A percentile compares a stretch with the other conserved stretches of the same genome.
Conservation (phyloP, 2,329 filamentous ascomycete species). For the Lasiodiplodia sp. region DNA sequence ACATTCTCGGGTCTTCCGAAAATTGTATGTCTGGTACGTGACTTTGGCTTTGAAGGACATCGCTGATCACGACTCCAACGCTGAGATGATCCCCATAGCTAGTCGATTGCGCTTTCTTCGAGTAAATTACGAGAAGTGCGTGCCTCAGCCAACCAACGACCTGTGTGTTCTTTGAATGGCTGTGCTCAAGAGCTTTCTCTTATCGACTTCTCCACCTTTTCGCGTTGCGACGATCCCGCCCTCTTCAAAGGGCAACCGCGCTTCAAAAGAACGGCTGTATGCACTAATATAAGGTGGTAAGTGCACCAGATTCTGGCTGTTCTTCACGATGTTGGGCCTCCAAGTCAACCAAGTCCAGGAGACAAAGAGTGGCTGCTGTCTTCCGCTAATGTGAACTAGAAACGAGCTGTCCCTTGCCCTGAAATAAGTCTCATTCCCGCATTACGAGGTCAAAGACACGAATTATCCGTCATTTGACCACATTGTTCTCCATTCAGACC, state of each 20-base stretch:
- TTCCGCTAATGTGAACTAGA: background rate
- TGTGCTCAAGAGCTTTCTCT: background rate
- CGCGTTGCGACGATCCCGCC: background rate
- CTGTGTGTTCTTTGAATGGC: background rate
- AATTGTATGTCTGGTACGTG: background rate
- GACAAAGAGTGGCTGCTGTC: background rate
- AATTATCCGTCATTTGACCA: background rate
- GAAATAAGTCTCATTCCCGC: background rate
- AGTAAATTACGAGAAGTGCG: background rate
- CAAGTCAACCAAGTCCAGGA: background rate
- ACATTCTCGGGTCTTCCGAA: fast-evolving
- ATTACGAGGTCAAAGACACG: fast-evolving
- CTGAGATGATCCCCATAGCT: background rate
- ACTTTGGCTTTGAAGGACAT: background rate
- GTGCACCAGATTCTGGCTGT: background rate
- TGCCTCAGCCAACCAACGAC: background rate
- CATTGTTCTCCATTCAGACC: background rate
- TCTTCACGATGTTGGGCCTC: background rate
- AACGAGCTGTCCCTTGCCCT: background rate
- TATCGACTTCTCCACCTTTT: background rate
- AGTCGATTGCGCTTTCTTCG: background rate
- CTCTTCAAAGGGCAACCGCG: background rate
- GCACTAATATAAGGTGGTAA: background rate
- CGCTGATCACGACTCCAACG: background rate
- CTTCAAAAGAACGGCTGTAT: background rate